phyloP scores from a whole-genome alignment of 1,284 basidiomycete species.

The Apiotrichum mycotoxinovorans region DNA sequence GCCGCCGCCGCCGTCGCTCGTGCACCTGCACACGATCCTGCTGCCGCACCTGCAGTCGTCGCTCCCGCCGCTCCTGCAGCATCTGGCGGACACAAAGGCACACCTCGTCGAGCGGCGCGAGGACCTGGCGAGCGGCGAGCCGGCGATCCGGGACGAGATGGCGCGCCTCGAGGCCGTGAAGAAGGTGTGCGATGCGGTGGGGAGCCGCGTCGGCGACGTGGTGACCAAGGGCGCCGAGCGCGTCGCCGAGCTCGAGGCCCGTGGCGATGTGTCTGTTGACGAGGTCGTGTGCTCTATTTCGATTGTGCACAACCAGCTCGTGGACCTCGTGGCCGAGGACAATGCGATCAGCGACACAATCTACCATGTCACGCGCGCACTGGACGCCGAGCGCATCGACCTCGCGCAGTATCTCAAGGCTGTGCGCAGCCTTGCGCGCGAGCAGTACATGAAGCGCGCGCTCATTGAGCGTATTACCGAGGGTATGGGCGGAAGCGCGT shows the following conservation, averaged over 20 bases:
- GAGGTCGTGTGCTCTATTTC: conserved; percentile 91
- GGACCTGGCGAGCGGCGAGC: conserved; percentile 82
- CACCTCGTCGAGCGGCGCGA: conserved; percentile 72
- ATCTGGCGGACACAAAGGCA: conserved; percentile 65
- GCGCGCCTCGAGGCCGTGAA: conserved; percentile 89
- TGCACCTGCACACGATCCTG: conserved; percentile 76
- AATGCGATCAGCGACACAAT: conserved; percentile 97
- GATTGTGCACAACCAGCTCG: conserved; percentile 93
- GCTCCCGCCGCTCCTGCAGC: conserved; percentile 62
- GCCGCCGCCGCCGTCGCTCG: conserved; percentile 67
- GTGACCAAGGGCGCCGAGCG: conserved; percentile 65
- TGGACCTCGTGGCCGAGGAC: conserved; percentile 96
- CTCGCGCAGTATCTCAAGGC: conserved; percentile 86
- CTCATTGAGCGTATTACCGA: conserved; percentile 79
- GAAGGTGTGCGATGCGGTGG: conserved; percentile 79
- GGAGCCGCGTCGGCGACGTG: conserved; percentile 61
- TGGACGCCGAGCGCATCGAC: conserved; percentile 88
- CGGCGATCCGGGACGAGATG: conserved; percentile 93
- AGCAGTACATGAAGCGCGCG: conserved; percentile 73
- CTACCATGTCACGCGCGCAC: conserved; percentile 89
- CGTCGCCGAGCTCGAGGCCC: conserved; percentile 64
- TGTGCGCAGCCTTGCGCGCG: conserved; percentile 79
- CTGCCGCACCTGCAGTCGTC: conserved; percentile 70
- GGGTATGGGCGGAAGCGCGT: conserved; percentile 59
- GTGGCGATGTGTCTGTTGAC: conserved; percentile 63